These are phyloP conservation scores for Wickerhamiella dianesei DNA, from an alignment of 805 yeast species.

Conservation along the genomic window DNA sequence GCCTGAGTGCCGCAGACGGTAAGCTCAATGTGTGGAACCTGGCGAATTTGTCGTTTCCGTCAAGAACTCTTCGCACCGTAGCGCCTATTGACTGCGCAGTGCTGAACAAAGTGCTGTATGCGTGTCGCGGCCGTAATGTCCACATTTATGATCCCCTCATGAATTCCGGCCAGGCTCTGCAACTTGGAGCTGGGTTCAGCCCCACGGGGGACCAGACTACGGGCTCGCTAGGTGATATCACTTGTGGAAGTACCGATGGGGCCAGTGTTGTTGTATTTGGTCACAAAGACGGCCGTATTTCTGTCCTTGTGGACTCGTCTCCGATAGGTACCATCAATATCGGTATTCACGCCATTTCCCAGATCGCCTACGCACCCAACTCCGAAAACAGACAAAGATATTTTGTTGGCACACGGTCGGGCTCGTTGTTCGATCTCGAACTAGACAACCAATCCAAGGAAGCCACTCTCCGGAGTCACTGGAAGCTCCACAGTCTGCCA, in stretches of 20 bases:
- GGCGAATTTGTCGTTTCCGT: conserved; percentile 15
- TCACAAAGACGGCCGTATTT: conserved; percentile 29
- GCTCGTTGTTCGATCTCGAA: conserved; percentile 26
- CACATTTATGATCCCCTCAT: conserved; percentile 23
- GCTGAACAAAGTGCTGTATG: conserved; percentile 22
- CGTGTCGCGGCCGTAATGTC: conserved; percentile 24
- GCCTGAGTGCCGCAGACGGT: conserved; percentile 28
- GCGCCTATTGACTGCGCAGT: background rate
- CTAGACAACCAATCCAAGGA: conserved; percentile 9
- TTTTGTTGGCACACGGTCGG: conserved; percentile 29
- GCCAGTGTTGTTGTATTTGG: conserved; percentile 26
- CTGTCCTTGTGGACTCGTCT: conserved; percentile 20
- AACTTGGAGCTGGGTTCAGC: conserved; percentile 6
- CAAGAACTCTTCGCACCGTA: conserved; percentile 3
- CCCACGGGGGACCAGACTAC: background rate
- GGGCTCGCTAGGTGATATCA: conserved; percentile 9
- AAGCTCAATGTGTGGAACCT: conserved; percentile 25
- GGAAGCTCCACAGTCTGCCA: conserved; percentile 27
- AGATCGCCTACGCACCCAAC: conserved; percentile 20
- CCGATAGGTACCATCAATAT: conserved; percentile 22
- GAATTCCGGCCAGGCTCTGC: conserved; percentile 12
- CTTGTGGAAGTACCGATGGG: conserved; percentile 15
- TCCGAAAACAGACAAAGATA: conserved; percentile 15
- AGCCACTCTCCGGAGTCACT: conserved; percentile 26
- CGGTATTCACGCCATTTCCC: conserved; percentile 22